Base-by-base conservation (phyloP, 1,284 basidiomycete genomes). In the Sutorius eximius region DNA sequence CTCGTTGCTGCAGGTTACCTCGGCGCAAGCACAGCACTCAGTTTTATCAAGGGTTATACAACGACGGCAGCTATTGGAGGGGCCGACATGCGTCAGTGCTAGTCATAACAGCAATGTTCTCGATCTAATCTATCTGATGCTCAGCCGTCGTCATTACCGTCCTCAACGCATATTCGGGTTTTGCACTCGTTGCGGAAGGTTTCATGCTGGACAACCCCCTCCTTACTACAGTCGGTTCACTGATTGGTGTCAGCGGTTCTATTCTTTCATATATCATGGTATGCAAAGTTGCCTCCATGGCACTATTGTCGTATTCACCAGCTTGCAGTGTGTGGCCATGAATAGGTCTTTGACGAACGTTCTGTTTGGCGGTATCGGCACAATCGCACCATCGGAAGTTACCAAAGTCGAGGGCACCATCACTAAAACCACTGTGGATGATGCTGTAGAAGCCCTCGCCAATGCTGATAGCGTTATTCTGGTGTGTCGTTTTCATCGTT, bases 251-350 rank as follows among this genome's bases (percentile, higher is more conserved):
- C 65, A 90, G 87, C 69, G 90, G 90, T 52, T 91, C 88, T n/a
- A 93, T 93, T 65, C 81, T 93, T 51, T 91, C 89, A 11, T 93
- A 93, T 64, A 93, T 93, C 66, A 93, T 93, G 91, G 91, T 91
- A 61, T 62, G 68, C 59, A 49, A 59, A 59, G 56, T 61, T 68
- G 30, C 30, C 5, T 29, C 42, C 15, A 15, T 32, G 36, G 29
- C 22, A 8, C n/a, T 50, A 30, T 20, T 38, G 47, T 46, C 32
- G 40, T 53, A 30, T 63, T 63, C 40, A 60, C 38, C 20, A n/a
- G 44, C 12, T 49, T 37, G 41, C 60, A 93, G 91, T 93, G 91
- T 66, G 86, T 91, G 49, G 91, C 91, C 9, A 93, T 93, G 91
- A 93, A 93, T 71, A 81, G 89, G 45, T 90, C 87, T 7, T 72